Evolutionary conservation across 768 basidiomycete genomes (phyloP).

Genomic region (Lenzites betulinus): DNA sequence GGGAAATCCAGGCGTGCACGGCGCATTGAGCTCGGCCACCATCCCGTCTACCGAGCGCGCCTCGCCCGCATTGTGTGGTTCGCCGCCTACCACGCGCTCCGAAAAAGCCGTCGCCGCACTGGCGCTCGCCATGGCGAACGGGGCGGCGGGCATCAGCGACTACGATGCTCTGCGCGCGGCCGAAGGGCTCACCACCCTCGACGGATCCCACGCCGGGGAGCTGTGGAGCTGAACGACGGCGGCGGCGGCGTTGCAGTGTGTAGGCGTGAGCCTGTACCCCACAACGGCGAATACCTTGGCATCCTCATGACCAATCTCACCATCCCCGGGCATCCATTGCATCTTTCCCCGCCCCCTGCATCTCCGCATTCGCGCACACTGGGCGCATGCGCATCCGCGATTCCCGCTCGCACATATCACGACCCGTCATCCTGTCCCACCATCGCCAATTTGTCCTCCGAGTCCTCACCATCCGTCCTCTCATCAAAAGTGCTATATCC

Average conservation of each 20-base stretch:
- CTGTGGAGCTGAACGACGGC: conserved; percentile 49
- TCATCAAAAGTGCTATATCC: conserved; percentile 22
- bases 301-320: neutral
- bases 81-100: conserved; percentile 44
- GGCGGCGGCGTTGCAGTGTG: neutral
- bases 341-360: neutral
- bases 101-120: conserved; percentile 65
- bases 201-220: conserved; percentile 55
- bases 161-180: conserved; percentile 50
- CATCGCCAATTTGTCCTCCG: neutral
- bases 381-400: conserved; percentile 5
- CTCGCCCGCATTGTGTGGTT: conserved; percentile 13
- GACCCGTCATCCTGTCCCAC: neutral
- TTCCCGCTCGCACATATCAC: conserved; percentile 6
- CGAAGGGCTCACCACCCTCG: conserved; percentile 35
- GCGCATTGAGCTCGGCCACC: neutral
- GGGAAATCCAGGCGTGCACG: neutral
- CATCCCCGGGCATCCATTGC: neutral
- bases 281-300: neutral
- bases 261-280: neutral
- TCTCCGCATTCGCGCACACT: conserved; percentile 2
- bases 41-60: neutral
- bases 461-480: neutral
- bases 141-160: conserved; percentile 60
- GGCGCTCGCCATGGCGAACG: conserved; percentile 61